Conservation (phyloP, 2,329 filamentous ascomycete genomes). For the Exophiala sp. region DNA sequence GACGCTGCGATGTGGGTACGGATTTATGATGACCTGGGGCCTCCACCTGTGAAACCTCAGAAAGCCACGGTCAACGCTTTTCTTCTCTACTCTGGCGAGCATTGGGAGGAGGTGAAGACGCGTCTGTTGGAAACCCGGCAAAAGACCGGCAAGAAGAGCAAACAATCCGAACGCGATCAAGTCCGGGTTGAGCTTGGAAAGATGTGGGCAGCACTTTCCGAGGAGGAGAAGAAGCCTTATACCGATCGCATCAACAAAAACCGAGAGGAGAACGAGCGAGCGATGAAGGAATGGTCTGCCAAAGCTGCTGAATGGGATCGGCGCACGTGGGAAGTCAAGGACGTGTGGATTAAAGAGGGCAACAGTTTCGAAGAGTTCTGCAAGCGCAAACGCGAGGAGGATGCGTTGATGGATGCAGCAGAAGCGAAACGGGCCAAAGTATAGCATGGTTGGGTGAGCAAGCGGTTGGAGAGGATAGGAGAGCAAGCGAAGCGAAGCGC, state of each 20-base stretch:
- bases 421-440: conserved; percentile 23
- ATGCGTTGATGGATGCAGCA: conserved; percentile 23
- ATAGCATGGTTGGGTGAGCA: conserved; percentile 2
- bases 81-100: conserved; percentile 76
- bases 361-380: conserved; percentile 30
- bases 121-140: conserved; percentile 63
- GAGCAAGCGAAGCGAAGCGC: too few species aligned
- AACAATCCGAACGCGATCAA: conserved; percentile 63
- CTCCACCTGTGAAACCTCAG: conserved; percentile 63
- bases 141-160: conserved; percentile 41
- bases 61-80: conserved; percentile 80
- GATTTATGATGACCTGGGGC: conserved; percentile 62
- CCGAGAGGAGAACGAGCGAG: conserved; percentile 60
- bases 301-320: conserved; percentile 51
- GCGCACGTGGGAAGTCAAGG: conserved; percentile 36
- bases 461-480: too few species aligned
- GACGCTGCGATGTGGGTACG: conserved; percentile 53
- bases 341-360: conserved; percentile 35
- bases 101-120: conserved; percentile 56
- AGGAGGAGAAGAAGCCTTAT: conserved; percentile 69
- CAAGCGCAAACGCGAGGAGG: conserved; percentile 25
- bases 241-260: conserved; percentile 66
- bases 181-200: conserved; percentile 78
- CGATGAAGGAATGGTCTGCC: conserved; percentile 65
- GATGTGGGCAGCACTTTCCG: conserved; percentile 77